These are phyloP conservation scores for Aspergillus phoenicis DNA, from an alignment of 2,329 filamentous ascomycete species.

Conservation along the genomic window DNA sequence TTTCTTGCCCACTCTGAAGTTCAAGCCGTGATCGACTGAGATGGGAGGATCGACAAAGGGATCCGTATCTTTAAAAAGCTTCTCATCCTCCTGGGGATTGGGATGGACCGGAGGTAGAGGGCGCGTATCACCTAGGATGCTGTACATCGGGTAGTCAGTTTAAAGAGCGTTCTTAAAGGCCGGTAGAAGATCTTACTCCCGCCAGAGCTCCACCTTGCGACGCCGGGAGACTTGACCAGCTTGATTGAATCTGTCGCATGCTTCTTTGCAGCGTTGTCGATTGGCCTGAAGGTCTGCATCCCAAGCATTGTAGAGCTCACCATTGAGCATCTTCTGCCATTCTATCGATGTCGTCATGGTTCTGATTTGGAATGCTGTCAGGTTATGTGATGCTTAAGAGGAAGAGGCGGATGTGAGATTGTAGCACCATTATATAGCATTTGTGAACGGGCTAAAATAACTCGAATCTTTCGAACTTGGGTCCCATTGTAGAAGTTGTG, in stretches of 20 bases:
- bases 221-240: slow-evolving; percentile 26
- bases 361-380: not conserved
- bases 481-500: not conserved
- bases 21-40: slow-evolving; percentile 67
- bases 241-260: slow-evolving; percentile 31
- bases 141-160: slow-evolving; percentile 3
- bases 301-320: slow-evolving; percentile 31
- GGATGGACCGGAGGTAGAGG: slow-evolving; percentile 25
- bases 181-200: slow-evolving; percentile 21
- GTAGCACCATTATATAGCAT: not conserved
- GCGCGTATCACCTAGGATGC: slow-evolving; percentile 29
- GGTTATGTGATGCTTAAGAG: not conserved
- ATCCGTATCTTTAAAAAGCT: slow-evolving; percentile 36
- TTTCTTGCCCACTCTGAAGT: slow-evolving; percentile 60
- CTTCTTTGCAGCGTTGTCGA: slow-evolving; percentile 30
- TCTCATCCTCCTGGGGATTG: slow-evolving; percentile 25
- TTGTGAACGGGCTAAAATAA: not conserved
- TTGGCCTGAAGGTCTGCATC: slow-evolving; percentile 32
- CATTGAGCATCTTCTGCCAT: slow-evolving; percentile 33
- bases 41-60: slow-evolving; percentile 64
- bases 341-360: slow-evolving; percentile 29
- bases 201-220: slow-evolving; percentile 29
- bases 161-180: not conserved
- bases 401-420: not conserved
- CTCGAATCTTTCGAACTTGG: not conserved